These are phyloP conservation scores for Apiotrichum montevideense DNA, from an alignment of 1,284 basidiomycete genomes.

Conservation along the genomic window DNA sequence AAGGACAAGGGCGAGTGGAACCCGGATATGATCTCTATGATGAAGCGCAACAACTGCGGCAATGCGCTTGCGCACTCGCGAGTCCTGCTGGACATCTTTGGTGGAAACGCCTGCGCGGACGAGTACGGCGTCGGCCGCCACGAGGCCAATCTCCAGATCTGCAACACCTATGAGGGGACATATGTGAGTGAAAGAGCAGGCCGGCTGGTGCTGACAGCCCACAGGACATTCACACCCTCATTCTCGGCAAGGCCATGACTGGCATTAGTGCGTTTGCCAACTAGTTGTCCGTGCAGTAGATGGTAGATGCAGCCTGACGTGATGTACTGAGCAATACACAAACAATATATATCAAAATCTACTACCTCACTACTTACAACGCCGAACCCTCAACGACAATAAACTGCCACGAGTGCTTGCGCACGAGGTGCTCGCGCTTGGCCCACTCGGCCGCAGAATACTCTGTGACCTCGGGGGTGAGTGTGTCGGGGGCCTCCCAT, in stretches of 20 bases:
- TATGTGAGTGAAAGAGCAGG: conserved; percentile 19
- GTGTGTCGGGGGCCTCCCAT: conserved; percentile 25
- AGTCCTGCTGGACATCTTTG: conserved; percentile 75
- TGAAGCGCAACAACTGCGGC: conserved; percentile 94
- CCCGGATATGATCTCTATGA: conserved; percentile 89
- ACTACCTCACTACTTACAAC: too few species aligned
- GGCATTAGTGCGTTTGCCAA: conserved; percentile 51
- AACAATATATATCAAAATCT: too few species aligned
- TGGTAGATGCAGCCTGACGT: too few species aligned
- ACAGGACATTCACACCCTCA: conserved; percentile 77
- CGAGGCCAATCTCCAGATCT: conserved; percentile 83
- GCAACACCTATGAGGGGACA: conserved; percentile 84
- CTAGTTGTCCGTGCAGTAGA: conserved; percentile 1
- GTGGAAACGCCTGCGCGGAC: conserved; percentile 83
- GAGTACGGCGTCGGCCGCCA: conserved; percentile 86
- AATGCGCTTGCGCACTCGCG: conserved; percentile 79
- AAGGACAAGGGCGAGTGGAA: conserved; percentile 74
- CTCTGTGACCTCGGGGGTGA: conserved; percentile 22
- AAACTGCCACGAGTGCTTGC: conserved; percentile 41
- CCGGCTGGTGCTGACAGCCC: background rate
- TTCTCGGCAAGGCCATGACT: conserved; percentile 85
- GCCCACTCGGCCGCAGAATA: conserved; percentile 20
- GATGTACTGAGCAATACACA: too few species aligned
- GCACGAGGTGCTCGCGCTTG: conserved; percentile 15
- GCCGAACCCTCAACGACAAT: conserved; percentile 3